Evolutionary conservation across 371 early-diverging fungal genomes (phyloP).

Genomic region (Polyrhizophydium stewartii): DNA sequence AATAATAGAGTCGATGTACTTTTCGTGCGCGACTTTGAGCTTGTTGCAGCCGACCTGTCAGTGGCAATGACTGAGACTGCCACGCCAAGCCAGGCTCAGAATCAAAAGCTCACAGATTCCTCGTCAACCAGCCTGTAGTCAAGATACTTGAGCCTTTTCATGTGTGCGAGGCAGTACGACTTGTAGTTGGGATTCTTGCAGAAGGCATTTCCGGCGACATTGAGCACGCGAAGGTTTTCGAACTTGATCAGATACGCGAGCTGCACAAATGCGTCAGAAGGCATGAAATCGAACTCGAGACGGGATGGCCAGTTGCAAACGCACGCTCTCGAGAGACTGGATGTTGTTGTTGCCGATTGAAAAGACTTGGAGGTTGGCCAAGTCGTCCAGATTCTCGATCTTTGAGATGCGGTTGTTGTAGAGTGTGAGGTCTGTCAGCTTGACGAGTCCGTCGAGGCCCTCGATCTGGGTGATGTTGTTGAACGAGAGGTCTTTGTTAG

Average conservation of each 20-base stretch:
- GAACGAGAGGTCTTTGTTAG: slow-evolving; percentile 44
- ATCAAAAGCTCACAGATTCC: slow-evolving; percentile 28
- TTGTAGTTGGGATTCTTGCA: slow-evolving; percentile 45
- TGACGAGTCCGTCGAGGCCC: slow-evolving; percentile 33
- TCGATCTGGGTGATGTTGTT: slow-evolving; percentile 46
- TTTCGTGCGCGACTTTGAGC: slow-evolving; percentile 33
- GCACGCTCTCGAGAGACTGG: slow-evolving; percentile 25
- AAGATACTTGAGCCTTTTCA: slow-evolving; percentile 44
- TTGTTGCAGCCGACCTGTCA: background rate
- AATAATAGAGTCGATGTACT: slow-evolving; percentile 50
- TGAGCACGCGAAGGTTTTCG: slow-evolving; percentile 43
- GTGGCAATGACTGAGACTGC: too few relatives aligned
- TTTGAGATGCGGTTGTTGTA: slow-evolving; percentile 46
- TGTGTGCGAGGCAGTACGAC: slow-evolving; percentile 43
- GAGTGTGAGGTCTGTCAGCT: slow-evolving; percentile 44
- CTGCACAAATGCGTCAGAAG: slow-evolving; percentile 10
- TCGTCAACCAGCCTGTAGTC: slow-evolving; percentile 50
- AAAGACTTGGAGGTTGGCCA: slow-evolving; percentile 43
- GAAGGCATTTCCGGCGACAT: slow-evolving; percentile 43
- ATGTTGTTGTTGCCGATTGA: slow-evolving; percentile 53
- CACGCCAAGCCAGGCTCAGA: background rate
- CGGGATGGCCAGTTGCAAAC: background rate
- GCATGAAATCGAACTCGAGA: background rate
- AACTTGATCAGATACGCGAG: slow-evolving; percentile 41
- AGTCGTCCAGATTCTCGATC: slow-evolving; percentile 43